Evolutionary conservation across 306 rosid species (phyloP).

Genomic region (Fragaria nilgerrensis): DNA sequence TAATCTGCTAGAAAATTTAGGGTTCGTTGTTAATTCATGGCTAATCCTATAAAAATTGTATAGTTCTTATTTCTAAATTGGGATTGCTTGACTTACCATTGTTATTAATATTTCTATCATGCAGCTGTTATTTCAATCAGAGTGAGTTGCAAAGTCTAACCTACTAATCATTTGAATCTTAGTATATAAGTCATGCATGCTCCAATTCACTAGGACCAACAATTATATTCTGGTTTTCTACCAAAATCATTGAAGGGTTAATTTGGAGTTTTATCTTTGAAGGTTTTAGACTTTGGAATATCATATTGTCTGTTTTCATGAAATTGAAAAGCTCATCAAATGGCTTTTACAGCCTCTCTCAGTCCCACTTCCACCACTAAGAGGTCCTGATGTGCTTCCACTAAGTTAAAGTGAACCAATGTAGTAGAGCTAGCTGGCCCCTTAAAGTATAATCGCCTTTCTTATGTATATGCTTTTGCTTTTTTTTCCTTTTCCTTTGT

Average conservation of each 20-base stretch:
- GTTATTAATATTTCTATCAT: not conserved
- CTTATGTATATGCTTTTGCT: slow-evolving; percentile 2
- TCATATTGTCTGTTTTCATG: slow-evolving; percentile 4
- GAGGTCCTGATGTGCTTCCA: slow-evolving; percentile 50
- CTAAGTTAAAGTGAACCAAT: slow-evolving; percentile 49
- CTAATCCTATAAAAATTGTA: not conserved
- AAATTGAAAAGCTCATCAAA: not conserved
- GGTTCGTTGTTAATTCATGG: not conserved
- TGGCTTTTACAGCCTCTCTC: slow-evolving; percentile 26
- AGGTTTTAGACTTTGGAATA: not conserved
- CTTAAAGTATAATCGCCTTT: slow-evolving; percentile 46
- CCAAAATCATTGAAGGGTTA: slow-evolving; percentile 12
- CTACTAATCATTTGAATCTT: not conserved
- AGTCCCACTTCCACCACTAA: slow-evolving; percentile 17
- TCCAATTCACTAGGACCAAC: slow-evolving; percentile 4
- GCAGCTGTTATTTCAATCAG: not conserved
- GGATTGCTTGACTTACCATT: not conserved
- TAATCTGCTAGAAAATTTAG: not conserved
- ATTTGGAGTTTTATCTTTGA: not conserved
- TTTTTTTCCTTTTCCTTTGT: slow-evolving; percentile 28
- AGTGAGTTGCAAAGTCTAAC: slow-evolving; percentile 1
- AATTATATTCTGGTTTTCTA: not conserved
- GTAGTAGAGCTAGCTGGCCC: slow-evolving; percentile 31
- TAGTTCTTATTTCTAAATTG: not conserved
- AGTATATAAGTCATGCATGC: slow-evolving; percentile 2